A percentile compares a stretch with the other conserved stretches of the same genome.
Conservation (phyloP, 176 grass and related monocot species). For the Luzula sylvatica region DNA sequence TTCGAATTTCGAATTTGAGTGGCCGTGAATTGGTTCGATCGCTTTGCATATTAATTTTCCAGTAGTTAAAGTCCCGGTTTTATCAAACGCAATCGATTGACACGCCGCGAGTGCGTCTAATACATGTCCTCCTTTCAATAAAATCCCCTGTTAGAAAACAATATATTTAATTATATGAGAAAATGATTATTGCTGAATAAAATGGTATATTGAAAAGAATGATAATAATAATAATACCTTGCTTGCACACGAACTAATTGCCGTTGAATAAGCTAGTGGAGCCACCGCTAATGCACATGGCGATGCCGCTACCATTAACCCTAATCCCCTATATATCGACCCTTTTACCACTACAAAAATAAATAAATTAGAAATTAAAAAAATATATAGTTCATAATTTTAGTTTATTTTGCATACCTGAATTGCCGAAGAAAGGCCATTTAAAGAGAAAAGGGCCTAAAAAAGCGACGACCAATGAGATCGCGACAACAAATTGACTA, state of each 20-base stretch:
- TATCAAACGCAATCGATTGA: slow-evolving; percentile 95
- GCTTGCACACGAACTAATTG: slow-evolving; percentile 92
- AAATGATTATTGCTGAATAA: neutral
- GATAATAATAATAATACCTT: slow-evolving; percentile 44
- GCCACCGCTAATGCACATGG: slow-evolving; percentile 93
- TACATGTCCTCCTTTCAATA: slow-evolving; percentile 94
- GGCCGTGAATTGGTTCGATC: slow-evolving; percentile 95
- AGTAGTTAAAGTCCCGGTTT: slow-evolving; percentile 93
- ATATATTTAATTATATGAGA: slow-evolving; percentile 2
- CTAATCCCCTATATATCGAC: slow-evolving; percentile 91
- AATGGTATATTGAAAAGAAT: slow-evolving; percentile 7
- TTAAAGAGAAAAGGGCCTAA: slow-evolving; percentile 89
- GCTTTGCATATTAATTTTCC: slow-evolving; percentile 95
- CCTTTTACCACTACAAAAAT: slow-evolving; percentile 88
- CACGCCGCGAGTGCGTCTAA: slow-evolving; percentile 86
- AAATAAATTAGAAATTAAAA: neutral
- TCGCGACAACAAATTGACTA: slow-evolving; percentile 72
- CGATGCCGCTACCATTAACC: slow-evolving; percentile 98
- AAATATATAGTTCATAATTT: neutral
- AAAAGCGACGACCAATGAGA: slow-evolving; percentile 76
- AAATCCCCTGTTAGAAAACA: slow-evolving; percentile 67
- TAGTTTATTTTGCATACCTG: slow-evolving; percentile 41
- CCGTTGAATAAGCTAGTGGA: slow-evolving; percentile 94
- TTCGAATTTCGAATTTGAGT: slow-evolving; percentile 16
- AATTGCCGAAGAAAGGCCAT: slow-evolving; percentile 92